Conservation (phyloP, 2,329 filamentous ascomycete species). For the Clonostachys solani region DNA sequence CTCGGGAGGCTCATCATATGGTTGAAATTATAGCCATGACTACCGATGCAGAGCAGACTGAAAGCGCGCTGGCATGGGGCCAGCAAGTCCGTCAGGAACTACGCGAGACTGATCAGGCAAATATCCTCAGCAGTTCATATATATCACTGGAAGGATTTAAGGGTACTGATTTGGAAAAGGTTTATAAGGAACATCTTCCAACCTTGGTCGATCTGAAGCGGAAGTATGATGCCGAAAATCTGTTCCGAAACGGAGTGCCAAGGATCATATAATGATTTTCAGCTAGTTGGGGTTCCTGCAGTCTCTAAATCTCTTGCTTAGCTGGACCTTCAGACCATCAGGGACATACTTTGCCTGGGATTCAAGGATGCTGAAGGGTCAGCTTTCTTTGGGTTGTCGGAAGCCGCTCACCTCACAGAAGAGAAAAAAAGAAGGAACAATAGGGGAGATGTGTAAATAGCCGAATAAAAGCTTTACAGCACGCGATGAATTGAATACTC, state of each 20-base stretch:
- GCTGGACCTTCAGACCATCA: no score
- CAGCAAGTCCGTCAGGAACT: neutral
- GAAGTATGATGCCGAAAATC: neutral
- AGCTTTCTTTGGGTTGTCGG: no score
- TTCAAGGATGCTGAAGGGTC: no score
- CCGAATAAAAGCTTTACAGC: no score
- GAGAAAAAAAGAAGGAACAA: no score
- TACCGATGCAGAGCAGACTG: neutral
- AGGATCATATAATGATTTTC: neutral
- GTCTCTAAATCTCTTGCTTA: no score
- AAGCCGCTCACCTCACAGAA: no score
- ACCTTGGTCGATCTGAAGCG: neutral
- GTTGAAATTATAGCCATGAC: neutral
- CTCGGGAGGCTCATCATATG: neutral
- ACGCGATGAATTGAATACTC: no score
- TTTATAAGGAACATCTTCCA: neutral
- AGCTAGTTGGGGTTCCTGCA: no score
- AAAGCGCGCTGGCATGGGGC: neutral
- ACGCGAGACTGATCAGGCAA: neutral
- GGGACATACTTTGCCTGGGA: no score
- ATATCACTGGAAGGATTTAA: neutral
- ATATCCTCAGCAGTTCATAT: neutral
- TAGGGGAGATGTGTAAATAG: no score
- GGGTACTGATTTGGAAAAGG: neutral
- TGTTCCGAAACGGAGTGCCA: neutral